Conservation (phyloP, 2,329 filamentous ascomycete genomes). For the Clonostachys rhizophaga region DNA sequence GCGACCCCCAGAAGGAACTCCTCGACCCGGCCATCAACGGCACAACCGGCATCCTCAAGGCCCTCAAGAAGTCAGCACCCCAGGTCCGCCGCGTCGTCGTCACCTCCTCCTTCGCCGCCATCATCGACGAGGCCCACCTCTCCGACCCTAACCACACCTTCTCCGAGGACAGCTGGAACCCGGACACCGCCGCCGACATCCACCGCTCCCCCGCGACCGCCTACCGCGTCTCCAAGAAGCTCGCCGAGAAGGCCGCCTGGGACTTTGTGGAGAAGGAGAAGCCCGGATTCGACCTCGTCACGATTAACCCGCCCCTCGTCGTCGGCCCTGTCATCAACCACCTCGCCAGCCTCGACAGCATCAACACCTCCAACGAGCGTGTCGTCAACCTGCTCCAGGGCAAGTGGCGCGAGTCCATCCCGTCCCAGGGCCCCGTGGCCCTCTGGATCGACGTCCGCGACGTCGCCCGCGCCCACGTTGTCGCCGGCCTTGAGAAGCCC, state of each 20-base stretch:
- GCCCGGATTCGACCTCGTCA: conserved; percentile 34
- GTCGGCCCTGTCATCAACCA: conserved; percentile 38
- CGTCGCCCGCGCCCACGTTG: conserved; percentile 46
- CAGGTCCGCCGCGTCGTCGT: conserved; percentile 36
- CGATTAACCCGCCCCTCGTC: conserved; percentile 37
- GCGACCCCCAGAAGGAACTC: conserved; percentile 36
- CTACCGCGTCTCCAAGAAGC: conserved; percentile 26
- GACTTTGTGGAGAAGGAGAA: conserved; percentile 16
- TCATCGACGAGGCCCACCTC: conserved; percentile 45
- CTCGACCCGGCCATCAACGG: conserved; percentile 39
- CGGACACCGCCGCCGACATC: conserved; percentile 45
- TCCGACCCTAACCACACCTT: conserved; percentile 44
- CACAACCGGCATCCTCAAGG: conserved; percentile 31
- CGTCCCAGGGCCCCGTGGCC: conserved; percentile 30
- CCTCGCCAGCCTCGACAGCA: conserved; percentile 18
- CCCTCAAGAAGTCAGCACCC: conserved; percentile 9
- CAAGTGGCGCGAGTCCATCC: conserved; percentile 38
- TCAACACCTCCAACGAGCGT: conserved; percentile 40
- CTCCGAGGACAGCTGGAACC: conserved; percentile 52
- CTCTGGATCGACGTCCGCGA: conserved; percentile 55
- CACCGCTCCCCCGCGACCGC: conserved; percentile 30
- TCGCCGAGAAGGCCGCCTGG: conserved; percentile 26
- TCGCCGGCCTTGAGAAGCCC: conserved; percentile 38
- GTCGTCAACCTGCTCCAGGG: conserved; percentile 45
- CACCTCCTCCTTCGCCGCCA: conserved; percentile 64